A percentile compares a stretch with the other conserved stretches of the same genome.
Evolutionary conservation across 2,329 filamentous ascomycete species (phyloP).

Genomic region (Exophiala viscosa): DNA sequence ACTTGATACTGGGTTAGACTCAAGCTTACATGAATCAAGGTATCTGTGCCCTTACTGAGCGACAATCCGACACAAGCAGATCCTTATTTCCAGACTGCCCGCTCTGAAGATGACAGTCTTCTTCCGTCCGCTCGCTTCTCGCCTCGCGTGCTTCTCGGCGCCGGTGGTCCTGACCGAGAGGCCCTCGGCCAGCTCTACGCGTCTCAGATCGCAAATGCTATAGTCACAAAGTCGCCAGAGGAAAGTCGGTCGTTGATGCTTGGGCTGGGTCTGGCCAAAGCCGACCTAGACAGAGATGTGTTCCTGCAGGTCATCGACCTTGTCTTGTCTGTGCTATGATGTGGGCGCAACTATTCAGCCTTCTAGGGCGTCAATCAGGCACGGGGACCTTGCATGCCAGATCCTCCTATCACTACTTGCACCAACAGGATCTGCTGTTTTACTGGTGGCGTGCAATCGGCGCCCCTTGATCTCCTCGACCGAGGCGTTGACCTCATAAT

Average conservation of each 20-base stretch:
- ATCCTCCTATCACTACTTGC: conserved; percentile 28
- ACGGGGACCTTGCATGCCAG: conserved; percentile 34
- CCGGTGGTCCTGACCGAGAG: conserved; percentile 73
- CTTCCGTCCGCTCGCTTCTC: conserved; percentile 80
- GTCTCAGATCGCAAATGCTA: conserved; percentile 78
- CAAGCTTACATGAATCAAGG: conserved; percentile 30
- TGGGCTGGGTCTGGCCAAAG: conserved; percentile 32
- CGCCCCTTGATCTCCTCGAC: conserved; percentile 67
- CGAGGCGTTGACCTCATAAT: conserved; percentile 75
- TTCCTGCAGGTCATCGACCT: conserved; percentile 28
- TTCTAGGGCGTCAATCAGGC: conserved; percentile 30
- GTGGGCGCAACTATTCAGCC: background rate
- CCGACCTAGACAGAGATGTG: conserved; percentile 26
- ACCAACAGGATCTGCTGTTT: conserved; percentile 24
- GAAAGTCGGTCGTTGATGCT: conserved; percentile 59
- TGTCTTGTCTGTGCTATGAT: conserved; percentile 26
- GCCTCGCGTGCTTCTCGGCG: conserved; percentile 81
- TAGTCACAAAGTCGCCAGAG: conserved; percentile 66
- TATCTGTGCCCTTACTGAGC: conserved; percentile 63
- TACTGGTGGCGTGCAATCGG: conserved; percentile 15
- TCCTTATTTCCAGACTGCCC: conserved; percentile 35
- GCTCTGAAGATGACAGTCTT: conserved; percentile 51
- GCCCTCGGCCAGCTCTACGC: conserved; percentile 83
- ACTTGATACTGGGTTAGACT: background rate
- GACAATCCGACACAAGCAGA: conserved; percentile 55